phyloP scores from a whole-genome alignment of 2,329 filamentous ascomycete genomes.

The Pyrenochaeta sp. region DNA sequence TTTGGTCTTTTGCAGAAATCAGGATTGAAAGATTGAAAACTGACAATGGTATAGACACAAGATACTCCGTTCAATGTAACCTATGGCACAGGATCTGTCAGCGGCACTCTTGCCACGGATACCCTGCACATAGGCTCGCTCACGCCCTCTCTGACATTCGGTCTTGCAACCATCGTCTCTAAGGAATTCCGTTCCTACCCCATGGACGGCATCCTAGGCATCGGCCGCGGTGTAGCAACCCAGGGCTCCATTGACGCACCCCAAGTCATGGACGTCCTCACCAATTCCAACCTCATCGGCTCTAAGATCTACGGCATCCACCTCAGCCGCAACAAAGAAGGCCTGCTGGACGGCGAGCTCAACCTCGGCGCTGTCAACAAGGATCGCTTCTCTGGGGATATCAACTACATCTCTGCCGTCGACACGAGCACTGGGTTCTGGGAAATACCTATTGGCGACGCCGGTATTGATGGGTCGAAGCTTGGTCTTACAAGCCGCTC shows the following conservation, averaged over 20 bases:
- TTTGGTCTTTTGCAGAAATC: background rate
- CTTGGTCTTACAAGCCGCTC: constrained; percentile 56
- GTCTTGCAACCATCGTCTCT: constrained; percentile 74
- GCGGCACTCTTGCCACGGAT: constrained; percentile 71
- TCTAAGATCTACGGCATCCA: constrained; percentile 75
- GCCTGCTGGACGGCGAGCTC: constrained; percentile 74
- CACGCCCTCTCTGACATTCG: constrained; percentile 71
- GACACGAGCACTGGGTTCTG: constrained; percentile 66
- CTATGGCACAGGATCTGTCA: constrained; percentile 80
- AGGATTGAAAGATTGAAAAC: background rate
- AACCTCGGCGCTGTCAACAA: constrained; percentile 76
- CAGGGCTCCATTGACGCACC: constrained; percentile 59
- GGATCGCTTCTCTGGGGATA: constrained; percentile 70
- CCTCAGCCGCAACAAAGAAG: constrained; percentile 71
- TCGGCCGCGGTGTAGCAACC: constrained; percentile 65
- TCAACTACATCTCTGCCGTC: constrained; percentile 69
- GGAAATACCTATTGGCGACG: constrained; percentile 74
- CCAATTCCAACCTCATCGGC: constrained; percentile 63
- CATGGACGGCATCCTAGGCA: constrained; percentile 86
- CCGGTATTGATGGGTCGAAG: constrained; percentile 66
- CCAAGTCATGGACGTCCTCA: constrained; percentile 72
- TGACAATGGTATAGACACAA: constrained; percentile 47
- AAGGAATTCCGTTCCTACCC: constrained; percentile 78
- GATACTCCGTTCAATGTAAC: constrained; percentile 67
- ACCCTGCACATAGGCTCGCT: constrained; percentile 71